phyloP scores from a whole-genome alignment of 1,139 yeast species.

The Yamadazyma trypodendri region DNA sequence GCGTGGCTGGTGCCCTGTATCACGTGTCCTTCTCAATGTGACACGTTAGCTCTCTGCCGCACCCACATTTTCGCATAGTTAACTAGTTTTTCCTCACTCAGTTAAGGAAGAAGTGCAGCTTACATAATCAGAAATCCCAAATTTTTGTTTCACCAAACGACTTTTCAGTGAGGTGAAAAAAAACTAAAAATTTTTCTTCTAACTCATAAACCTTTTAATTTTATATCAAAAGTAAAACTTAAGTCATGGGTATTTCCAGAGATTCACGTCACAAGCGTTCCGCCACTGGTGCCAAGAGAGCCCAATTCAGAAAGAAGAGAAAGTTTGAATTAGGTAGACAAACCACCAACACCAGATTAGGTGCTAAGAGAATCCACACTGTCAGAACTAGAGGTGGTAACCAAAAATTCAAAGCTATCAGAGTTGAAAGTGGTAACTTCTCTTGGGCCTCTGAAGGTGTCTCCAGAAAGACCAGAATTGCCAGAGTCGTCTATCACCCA shows the following conservation, averaged over 20 bases:
- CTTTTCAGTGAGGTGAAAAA: slow-evolving; percentile 1
- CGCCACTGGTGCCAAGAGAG: slow-evolving; percentile 99
- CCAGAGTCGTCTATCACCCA: slow-evolving; percentile 98
- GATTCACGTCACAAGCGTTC: slow-evolving; percentile 99
- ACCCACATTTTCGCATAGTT: neutral
- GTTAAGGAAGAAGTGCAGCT: neutral
- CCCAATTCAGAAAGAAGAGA: slow-evolving; percentile 99
- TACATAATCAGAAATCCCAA: slow-evolving; percentile 1
- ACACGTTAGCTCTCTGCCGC: neutral
- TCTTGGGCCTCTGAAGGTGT: slow-evolving; percentile 99
- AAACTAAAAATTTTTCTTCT: slow-evolving; percentile 6
- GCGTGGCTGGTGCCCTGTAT: slow-evolving; percentile 5
- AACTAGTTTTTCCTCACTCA: neutral
- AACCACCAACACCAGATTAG: slow-evolving; percentile 99
- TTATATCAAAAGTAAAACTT: slow-evolving; percentile 4
- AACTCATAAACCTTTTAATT: slow-evolving; percentile 5
- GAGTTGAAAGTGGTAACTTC: slow-evolving; percentile 99
- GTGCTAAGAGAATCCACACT: slow-evolving; percentile 97
- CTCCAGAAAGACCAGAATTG: slow-evolving; percentile 98
- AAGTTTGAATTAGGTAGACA: slow-evolving; percentile 99
- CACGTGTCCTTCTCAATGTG: neutral
- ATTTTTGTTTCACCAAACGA: neutral
- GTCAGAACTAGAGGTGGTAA: slow-evolving; percentile 99
- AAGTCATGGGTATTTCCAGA: slow-evolving; percentile 98
- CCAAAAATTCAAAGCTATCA: slow-evolving; percentile 99